Base-by-base conservation (phyloP, 495 filamentous ascomycete species). In the Hypoxylon crocopeplum region DNA sequence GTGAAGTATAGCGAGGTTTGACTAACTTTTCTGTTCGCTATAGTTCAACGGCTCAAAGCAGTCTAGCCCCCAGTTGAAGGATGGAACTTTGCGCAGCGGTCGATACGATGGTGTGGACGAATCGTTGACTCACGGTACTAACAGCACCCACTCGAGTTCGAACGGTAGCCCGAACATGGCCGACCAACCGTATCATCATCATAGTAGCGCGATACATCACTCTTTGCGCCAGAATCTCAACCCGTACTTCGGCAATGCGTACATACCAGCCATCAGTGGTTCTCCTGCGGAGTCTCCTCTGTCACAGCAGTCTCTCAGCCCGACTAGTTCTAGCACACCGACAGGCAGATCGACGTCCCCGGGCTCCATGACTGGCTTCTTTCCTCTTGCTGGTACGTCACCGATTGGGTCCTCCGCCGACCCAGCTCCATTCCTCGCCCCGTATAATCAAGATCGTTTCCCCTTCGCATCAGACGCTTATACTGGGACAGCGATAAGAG, bases 41-140 rank as follows among this genome's bases (percentile, higher is more conserved):
- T 58, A 80, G 77, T 80, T 77, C 64, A 70, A 70, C 44, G 71
- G 75, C 12, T 70, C 76, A 36, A 79, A 80, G 67, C 75, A 72
- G 21, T 68, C 73, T 4, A 72, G 64, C 54, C 71, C 74, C 20
- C 69, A 70, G 21, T 19, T 59, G 49, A 76, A 70, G 32, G 66
- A 76, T 15, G 72, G 72, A 32, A 53, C 69, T 22, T 34, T 72
- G 24, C 60, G 45, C 7, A 59, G 22, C 19, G 65, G 65, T 27
- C 70, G 66, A 37, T 70, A 64, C 27, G 75, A 78, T 49, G 72
- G 72, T 7, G 41, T 59, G 6, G 70, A 72, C 24, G 72, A 73
- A 12, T 49, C 52, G 3, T 32, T 49, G 12, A 60, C 66, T 20
- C 64, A 67, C 22, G 56, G 60, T 37, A 62, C 63, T 27, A 68